Evolutionary conservation across 305 asterid genomes (phyloP).

Genomic region (Stenogyne calaminthoides): DNA sequence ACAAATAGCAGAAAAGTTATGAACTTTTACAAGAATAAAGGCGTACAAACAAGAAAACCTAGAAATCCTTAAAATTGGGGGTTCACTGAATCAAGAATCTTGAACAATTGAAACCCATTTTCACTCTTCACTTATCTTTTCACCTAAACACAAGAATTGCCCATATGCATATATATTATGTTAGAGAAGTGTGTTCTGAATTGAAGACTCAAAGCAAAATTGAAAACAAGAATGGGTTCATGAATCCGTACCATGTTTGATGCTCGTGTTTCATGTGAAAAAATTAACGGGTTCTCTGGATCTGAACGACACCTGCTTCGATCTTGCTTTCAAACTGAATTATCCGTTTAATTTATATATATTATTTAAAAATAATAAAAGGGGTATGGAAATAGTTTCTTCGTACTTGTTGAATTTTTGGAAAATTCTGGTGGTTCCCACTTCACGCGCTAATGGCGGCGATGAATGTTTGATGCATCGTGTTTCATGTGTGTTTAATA

Average conservation of each 20-base stretch:
- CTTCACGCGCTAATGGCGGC: conserved; percentile 16
- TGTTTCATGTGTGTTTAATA: too few species aligned
- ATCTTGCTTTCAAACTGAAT: background rate
- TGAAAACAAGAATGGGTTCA: conserved; percentile 15
- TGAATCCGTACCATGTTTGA: conserved; percentile 28
- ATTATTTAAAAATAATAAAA: background rate
- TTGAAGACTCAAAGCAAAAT: background rate
- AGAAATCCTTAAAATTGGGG: background rate
- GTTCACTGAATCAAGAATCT: conserved; percentile 18
- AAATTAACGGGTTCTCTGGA: conserved; percentile 29
- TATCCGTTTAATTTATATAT: background rate
- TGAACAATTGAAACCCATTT: background rate
- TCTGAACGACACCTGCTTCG: conserved; percentile 21
- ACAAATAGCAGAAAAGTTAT: background rate
- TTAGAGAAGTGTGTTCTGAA: background rate
- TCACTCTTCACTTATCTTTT: background rate
- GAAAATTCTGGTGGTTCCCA: background rate
- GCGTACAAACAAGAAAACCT: conserved; percentile 3
- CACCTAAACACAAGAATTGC: background rate
- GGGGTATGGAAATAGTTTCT: background rate
- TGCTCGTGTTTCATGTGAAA: conserved; percentile 37
- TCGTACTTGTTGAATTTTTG: background rate
- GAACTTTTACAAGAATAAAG: background rate
- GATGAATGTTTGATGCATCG: too few species aligned
- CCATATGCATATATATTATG: background rate